phyloP scores from a whole-genome alignment of 441 rosid genomes.

The Aleurites moluccanus region DNA sequence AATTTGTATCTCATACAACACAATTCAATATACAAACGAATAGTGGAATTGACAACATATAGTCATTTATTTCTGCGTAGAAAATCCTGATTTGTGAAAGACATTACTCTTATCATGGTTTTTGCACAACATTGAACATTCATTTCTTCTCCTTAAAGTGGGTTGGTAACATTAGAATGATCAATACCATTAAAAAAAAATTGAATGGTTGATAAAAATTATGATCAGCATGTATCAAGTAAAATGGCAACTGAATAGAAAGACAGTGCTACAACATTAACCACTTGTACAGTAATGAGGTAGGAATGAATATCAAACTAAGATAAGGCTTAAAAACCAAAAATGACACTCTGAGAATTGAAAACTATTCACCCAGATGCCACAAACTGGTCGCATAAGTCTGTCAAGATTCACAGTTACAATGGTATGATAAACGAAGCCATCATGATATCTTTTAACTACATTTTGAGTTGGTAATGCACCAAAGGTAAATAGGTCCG shows the following conservation, averaged over 20 bases:
- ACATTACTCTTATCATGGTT: neutral
- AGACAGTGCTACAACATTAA: neutral
- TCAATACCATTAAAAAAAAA: too few relatives aligned
- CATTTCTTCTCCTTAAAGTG: neutral
- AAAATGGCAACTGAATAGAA: neutral
- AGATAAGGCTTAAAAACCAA: neutral
- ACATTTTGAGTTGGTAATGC: neutral
- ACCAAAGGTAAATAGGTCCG: neutral
- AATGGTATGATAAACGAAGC: neutral
- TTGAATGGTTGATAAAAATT: neutral
- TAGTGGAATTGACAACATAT: neutral
- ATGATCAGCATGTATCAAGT: neutral
- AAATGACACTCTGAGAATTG: neutral
- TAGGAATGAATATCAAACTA: neutral
- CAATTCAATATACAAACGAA: neutral
- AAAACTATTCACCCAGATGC: neutral
- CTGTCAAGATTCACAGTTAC: neutral
- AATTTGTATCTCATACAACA: neutral
- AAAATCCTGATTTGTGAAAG: neutral
- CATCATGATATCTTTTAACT: neutral
- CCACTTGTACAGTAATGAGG: neutral
- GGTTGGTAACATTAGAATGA: neutral
- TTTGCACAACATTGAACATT: neutral
- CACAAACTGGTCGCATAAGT: neutral
- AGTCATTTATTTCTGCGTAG: neutral